Evolutionary conservation across 1,284 basidiomycete genomes (phyloP).

Genomic region (Cutaneotrichosporon sp.): DNA sequence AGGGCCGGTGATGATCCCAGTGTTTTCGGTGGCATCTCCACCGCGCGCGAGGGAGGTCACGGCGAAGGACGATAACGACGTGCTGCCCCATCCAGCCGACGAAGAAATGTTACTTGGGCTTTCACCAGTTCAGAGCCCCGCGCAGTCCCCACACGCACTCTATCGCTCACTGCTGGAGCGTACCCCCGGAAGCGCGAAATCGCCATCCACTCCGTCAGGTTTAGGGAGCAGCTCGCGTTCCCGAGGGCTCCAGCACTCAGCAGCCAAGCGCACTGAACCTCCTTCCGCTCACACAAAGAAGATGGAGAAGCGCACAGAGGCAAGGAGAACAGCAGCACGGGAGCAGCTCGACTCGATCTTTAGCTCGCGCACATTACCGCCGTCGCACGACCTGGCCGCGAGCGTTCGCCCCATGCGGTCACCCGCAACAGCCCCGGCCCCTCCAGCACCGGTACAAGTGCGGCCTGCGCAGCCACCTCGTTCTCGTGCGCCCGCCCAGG

Average conservation of each 20-base stretch:
- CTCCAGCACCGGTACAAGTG: too few species aligned
- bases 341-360: slow-evolving; percentile 1
- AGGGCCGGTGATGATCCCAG: slow-evolving; percentile 36
- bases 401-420: too few species aligned
- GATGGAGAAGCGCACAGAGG: background rate
- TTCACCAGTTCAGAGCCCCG: slow-evolving; percentile 8
- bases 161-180: too few species aligned
- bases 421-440: too few species aligned
- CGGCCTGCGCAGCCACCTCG: too few species aligned
- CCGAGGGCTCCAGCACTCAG: too few species aligned
- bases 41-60: background rate
- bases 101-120: background rate
- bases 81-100: background rate
- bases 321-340: background rate
- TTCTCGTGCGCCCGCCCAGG: too few species aligned
- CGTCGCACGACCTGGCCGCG: background rate
- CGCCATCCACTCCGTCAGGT: background rate
- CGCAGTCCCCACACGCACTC: too few species aligned
- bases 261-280: too few species aligned
- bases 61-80: background rate
- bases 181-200: too few species aligned
- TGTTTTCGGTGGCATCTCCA: slow-evolving; percentile 8
- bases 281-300: too few species aligned
- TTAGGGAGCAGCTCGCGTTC: background rate
- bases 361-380: background rate